Conservation (phyloP, 176 grass and related monocot species). For the Dendrocalamus sinicus region DNA sequence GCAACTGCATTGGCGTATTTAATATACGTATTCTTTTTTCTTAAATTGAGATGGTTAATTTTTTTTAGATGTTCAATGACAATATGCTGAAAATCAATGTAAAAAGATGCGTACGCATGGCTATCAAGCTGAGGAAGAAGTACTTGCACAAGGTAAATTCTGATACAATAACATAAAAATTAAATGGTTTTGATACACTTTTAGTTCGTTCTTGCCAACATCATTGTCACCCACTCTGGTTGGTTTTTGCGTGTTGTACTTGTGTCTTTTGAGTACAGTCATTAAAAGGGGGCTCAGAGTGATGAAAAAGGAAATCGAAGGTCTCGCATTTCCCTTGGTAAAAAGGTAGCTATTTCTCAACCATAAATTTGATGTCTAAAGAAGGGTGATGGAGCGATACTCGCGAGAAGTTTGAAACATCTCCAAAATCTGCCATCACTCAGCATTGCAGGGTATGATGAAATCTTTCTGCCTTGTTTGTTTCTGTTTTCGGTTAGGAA, state of each 20-base stretch:
- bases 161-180: not conserved
- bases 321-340: not conserved
- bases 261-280: constrained; percentile 37
- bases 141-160: constrained; percentile 68
- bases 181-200: not conserved
- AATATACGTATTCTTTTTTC: constrained; percentile 1
- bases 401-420: constrained; percentile 6
- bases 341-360: constrained; percentile 31
- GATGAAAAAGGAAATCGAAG: constrained; percentile 47
- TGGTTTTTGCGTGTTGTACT: constrained; percentile 13
- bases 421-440: not conserved
- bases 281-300: constrained; percentile 44
- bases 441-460: constrained; percentile 37
- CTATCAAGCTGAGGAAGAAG: constrained; percentile 90
- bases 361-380: constrained; percentile 9
- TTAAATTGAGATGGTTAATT: not conserved
- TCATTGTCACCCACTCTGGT: not conserved
- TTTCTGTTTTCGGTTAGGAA: not conserved
- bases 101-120: constrained; percentile 84
- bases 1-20: not conserved
- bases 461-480: not conserved
- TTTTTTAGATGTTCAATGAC: constrained; percentile 94
- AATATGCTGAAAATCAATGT: constrained; percentile 93
- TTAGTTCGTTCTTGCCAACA: not conserved
- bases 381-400: not conserved